Evolutionary conservation across 176 grass and related monocot genomes (phyloP).

Genomic region (Aegilops tauschii): DNA sequence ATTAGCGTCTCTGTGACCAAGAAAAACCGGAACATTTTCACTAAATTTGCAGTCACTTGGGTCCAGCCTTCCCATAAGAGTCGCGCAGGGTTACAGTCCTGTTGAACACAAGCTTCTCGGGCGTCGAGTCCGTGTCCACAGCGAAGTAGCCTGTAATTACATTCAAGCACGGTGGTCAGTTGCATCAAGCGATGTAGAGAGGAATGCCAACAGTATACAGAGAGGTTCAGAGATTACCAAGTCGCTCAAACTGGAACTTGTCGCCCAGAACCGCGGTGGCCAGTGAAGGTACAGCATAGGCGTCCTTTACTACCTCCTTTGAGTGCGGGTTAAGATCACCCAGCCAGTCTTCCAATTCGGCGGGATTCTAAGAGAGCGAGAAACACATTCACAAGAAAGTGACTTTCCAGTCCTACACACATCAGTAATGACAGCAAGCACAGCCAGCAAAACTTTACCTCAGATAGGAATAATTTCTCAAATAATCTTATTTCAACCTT

Average conservation of each 20-base stretch:
- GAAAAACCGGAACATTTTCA: neutral
- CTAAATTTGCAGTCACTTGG: constrained; percentile 25
- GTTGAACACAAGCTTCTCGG: constrained; percentile 76
- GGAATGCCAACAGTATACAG: neutral
- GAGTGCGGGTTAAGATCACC: constrained; percentile 80
- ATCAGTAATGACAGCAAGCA: constrained; percentile 1
- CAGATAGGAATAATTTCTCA: constrained; percentile 78
- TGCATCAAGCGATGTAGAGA: neutral
- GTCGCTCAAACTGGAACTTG: constrained; percentile 94
- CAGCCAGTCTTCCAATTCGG: constrained; percentile 81
- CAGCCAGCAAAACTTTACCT: constrained; percentile 45
- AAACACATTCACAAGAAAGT: neutral
- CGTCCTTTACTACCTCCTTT: constrained; percentile 80
- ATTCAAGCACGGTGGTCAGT: neutral
- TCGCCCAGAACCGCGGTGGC: constrained; percentile 57
- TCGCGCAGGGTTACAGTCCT: constrained; percentile 84
- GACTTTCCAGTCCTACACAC: neutral
- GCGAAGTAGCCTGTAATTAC: constrained; percentile 74
- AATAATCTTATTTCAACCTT: constrained; percentile 93
- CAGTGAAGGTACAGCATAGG: constrained; percentile 68
- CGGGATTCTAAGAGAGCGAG: constrained; percentile 65
- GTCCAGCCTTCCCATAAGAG: constrained; percentile 70
- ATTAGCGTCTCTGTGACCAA: neutral
- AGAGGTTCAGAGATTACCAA: constrained; percentile 54
- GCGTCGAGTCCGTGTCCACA: constrained; percentile 63